These are phyloP conservation scores for Tuber aestivum DNA, from an alignment of 495 filamentous ascomycete species.

Conservation along the genomic window DNA sequence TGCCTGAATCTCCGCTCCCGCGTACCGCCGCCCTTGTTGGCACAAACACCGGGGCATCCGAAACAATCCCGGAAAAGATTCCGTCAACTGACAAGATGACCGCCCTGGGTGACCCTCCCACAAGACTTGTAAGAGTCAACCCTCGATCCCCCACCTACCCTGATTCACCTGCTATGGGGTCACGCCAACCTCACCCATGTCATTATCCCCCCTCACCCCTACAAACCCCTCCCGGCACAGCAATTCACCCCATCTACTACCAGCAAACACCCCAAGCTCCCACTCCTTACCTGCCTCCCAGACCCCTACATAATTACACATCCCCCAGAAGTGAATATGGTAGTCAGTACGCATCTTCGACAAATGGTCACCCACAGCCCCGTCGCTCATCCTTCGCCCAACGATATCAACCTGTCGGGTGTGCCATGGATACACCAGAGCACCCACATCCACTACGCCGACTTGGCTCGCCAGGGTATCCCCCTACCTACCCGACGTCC, in stretches of 20 bases:
- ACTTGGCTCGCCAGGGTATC: constrained; percentile 31
- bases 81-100: not conserved
- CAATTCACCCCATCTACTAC: constrained; percentile 24
- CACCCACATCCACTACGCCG: constrained; percentile 17
- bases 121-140: not conserved
- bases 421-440: constrained; percentile 10
- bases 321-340: constrained; percentile 28
- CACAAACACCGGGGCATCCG: not conserved
- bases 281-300: constrained; percentile 27
- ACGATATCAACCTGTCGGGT: constrained; percentile 27
- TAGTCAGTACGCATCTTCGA: constrained; percentile 34
- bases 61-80: not conserved
- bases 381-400: constrained; percentile 28
- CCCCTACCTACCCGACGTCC: constrained; percentile 25
- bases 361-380: constrained; percentile 29
- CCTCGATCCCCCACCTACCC: constrained; percentile 33
- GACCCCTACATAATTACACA: constrained; percentile 30
- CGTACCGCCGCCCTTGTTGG: not conserved
- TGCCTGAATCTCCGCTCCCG: not conserved
- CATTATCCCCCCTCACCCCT: constrained; percentile 34
- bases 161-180: constrained; percentile 8
- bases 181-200: constrained; percentile 25
- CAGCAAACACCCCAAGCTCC: constrained; percentile 30
- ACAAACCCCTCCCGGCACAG: constrained; percentile 26
- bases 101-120: not conserved